These are phyloP conservation scores for Isatis tinctoria DNA, from an alignment of 345 rosid genomes.

Conservation along the genomic window DNA sequence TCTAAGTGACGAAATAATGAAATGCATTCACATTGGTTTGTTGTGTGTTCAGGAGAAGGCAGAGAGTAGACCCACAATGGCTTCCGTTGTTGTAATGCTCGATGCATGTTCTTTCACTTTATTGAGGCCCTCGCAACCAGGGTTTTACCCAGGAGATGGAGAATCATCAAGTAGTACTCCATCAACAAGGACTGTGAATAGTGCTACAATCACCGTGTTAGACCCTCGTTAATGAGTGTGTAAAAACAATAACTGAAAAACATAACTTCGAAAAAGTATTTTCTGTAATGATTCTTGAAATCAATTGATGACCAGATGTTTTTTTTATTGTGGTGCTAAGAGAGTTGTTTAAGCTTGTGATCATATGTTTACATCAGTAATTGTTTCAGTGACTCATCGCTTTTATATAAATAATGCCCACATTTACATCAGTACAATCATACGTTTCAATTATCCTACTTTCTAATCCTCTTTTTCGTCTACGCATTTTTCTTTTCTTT, in stretches of 20 bases:
- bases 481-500: no score
- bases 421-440: no score
- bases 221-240: slow-evolving; percentile 4
- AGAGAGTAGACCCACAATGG: slow-evolving; percentile 27
- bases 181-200: background rate
- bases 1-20: slow-evolving; percentile 14
- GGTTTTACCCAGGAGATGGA: background rate
- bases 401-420: no score
- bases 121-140: background rate
- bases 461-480: no score
- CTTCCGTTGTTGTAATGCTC: slow-evolving; percentile 21
- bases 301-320: background rate
- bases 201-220: background rate
- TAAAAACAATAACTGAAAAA: background rate
- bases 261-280: background rate
- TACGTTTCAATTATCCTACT: no score
- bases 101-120: slow-evolving; percentile 14
- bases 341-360: background rate
- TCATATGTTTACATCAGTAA: no score
- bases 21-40: slow-evolving; percentile 23
- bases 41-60: slow-evolving; percentile 27
- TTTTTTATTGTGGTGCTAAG: no score
- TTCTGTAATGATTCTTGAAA: background rate
- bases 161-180: background rate
- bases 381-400: no score